Conservation (phyloP, 2,329 filamentous ascomycete species). For the Colletotrichum sp. region DNA sequence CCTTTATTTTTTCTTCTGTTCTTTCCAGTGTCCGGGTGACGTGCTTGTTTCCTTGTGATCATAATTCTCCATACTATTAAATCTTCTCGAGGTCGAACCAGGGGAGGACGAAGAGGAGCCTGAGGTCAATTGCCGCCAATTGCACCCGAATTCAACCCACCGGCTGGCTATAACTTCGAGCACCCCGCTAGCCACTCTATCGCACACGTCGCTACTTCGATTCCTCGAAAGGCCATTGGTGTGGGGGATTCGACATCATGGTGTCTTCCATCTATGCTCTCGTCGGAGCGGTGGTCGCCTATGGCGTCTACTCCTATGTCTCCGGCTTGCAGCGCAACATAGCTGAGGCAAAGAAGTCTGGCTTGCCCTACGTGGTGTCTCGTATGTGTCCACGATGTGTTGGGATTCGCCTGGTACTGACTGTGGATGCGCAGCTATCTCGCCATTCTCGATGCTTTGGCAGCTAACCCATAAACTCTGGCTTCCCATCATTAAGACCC, state of each 20-base stretch:
- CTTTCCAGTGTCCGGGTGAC: background rate
- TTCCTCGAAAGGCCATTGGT: background rate
- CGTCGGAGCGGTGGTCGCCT: conserved; percentile 36
- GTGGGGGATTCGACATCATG: conserved; percentile 26
- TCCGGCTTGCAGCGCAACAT: conserved; percentile 50
- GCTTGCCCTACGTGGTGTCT: conserved; percentile 57
- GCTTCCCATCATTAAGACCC: conserved; percentile 57
- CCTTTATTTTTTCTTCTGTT: background rate
- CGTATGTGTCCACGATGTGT: conserved; percentile 46
- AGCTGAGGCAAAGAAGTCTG: conserved; percentile 52
- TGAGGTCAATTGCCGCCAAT: too few species aligned
- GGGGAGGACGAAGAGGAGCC: background rate
- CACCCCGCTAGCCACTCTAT: background rate
- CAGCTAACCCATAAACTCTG: conserved; percentile 59
- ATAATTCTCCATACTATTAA: background rate
- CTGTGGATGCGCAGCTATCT: conserved; percentile 41
- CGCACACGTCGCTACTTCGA: background rate
- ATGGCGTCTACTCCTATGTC: conserved; percentile 34
- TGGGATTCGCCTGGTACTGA: background rate
- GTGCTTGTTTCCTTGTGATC: background rate
- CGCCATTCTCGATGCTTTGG: conserved; percentile 59
- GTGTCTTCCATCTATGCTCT: conserved; percentile 41
- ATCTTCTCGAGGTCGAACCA: background rate
- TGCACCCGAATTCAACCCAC: background rate
- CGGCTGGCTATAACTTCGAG: background rate